Percentiles rank a stretch among this genome's conserved stretches.
Evolutionary conservation across 164 flowering plant species (phyloP).

Genomic region (Macadamia tetraphylla): DNA sequence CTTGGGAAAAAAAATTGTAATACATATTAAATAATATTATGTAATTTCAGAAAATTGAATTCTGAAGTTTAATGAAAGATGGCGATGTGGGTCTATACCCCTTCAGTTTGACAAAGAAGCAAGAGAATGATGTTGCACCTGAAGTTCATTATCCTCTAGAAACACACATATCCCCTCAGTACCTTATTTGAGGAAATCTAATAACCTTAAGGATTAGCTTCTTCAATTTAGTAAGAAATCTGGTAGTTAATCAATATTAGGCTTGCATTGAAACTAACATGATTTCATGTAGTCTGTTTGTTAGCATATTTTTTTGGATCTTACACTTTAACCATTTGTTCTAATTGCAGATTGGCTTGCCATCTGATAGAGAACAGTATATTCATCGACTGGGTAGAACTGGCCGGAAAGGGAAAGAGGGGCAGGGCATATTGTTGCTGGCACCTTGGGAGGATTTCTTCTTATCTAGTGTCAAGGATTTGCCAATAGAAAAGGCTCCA

Average conservation of each 20-base stretch:
- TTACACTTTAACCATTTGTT: constrained; percentile 1
- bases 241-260: background rate
- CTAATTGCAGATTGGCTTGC: constrained; percentile 69
- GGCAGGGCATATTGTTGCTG: constrained; percentile 77
- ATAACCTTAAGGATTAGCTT: background rate
- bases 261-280: no score
- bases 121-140: no score
- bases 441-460: constrained; percentile 99
- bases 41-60: no score
- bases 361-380: constrained; percentile 84
- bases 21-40: no score
- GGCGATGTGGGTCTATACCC: no score
- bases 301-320: background rate
- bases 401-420: constrained; percentile 97
- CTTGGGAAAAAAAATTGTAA: no score
- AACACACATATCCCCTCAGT: no score
- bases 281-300: no score
- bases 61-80: no score
- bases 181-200: background rate
- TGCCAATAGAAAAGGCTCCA: constrained; percentile 77
- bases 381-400: constrained; percentile 97
- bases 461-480: constrained; percentile 56
- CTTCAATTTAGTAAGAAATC: background rate
- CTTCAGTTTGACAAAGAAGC: no score
- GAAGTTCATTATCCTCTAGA: no score